Conservation (phyloP, 345 rosid species). For the Ailanthus altissimus region DNA sequence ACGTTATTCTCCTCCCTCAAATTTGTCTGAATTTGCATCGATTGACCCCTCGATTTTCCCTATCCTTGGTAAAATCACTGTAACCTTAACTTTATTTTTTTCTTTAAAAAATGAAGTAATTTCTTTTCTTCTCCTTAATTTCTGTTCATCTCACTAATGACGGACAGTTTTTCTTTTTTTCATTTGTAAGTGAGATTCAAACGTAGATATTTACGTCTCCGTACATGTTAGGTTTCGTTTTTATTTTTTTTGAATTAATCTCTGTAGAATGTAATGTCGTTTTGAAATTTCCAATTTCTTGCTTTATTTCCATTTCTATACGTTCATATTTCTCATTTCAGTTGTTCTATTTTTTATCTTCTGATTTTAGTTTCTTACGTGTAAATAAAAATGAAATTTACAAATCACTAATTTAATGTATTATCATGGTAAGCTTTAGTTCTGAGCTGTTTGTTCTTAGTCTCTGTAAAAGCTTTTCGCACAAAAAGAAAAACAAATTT, state of each 20-base stretch:
- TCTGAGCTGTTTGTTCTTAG: not conserved
- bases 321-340: not conserved
- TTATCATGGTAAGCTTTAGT: not conserved
- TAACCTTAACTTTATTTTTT: not conserved
- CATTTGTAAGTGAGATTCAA: not conserved
- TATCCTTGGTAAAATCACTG: slow-evolving; percentile 14
- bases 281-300: not conserved
- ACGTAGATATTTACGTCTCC: not conserved
- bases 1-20: slow-evolving; percentile 18
- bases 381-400: not conserved
- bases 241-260: not conserved
- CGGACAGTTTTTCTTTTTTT: not conserved
- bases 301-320: not conserved
- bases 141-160: not conserved
- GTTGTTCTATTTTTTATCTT: not conserved
- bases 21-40: slow-evolving; percentile 17
- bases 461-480: not conserved
- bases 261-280: slow-evolving; percentile 1
- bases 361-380: not conserved
- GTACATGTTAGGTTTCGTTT: not conserved
- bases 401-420: not conserved
- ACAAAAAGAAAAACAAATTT: not conserved
- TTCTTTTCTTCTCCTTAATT: not conserved
- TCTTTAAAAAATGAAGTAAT: not conserved
- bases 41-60: slow-evolving; percentile 24